Evolutionary conservation across 73 alveolate species (phyloP).

Genomic region (Paramecium bursaria): DNA sequence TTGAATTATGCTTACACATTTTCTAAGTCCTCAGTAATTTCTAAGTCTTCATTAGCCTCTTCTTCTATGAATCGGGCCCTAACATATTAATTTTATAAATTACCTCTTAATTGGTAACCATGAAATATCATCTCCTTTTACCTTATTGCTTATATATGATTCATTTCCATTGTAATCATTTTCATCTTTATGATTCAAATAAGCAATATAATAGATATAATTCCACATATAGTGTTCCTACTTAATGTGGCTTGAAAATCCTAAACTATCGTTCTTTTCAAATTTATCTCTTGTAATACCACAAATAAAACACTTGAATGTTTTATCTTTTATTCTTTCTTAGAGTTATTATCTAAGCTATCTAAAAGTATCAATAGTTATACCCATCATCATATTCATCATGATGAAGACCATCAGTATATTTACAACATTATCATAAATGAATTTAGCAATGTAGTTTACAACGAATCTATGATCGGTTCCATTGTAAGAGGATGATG

Average conservation of each 20-base stretch:
- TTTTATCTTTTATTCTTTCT: conserved; percentile 87
- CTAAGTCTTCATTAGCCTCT: not conserved
- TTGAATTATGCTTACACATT: not conserved
- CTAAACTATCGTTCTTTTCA: conserved; percentile 77
- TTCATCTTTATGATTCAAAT: conserved; percentile 85
- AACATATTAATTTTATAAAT: not conserved
- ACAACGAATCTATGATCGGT: not conserved
- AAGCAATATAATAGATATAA: conserved; percentile 91
- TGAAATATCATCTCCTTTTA: conserved; percentile 80
- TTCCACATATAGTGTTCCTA: conserved; percentile 90
- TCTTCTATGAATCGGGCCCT: conserved; percentile 56
- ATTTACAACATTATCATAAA: conserved; percentile 90
- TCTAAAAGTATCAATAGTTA: conserved; percentile 95
- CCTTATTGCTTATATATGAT: conserved; percentile 83
- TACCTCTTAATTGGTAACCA: conserved; percentile 92
- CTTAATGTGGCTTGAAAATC: conserved; percentile 75
- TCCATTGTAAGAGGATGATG: conserved; percentile 20
- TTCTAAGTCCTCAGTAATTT: not conserved
- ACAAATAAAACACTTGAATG: conserved; percentile 93
- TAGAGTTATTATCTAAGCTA: conserved; percentile 89
- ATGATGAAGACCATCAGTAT: conserved; percentile 88
- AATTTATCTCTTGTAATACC: conserved; percentile 92
- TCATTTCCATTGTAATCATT: conserved; percentile 95
- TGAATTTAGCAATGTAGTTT: conserved; percentile 78
- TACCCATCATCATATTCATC: conserved; percentile 95